These are phyloP conservation scores for Zygosaccharomyces lentus DNA, from an alignment of 805 yeast species.

Conservation along the genomic window DNA sequence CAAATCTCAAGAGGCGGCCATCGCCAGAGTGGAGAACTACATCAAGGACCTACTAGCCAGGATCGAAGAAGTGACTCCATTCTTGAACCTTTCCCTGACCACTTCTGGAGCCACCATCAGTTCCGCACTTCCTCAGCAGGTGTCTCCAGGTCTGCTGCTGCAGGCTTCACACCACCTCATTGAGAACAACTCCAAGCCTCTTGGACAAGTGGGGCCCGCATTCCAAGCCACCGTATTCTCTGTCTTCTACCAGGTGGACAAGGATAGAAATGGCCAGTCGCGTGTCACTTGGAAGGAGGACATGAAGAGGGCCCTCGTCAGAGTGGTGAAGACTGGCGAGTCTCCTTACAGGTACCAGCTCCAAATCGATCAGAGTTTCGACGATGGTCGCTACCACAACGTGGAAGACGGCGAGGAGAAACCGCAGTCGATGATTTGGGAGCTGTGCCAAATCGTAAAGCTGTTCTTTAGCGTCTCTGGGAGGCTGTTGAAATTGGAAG, in stretches of 20 bases:
- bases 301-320: conserved; percentile 50
- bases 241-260: conserved; percentile 55
- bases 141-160: conserved; percentile 63
- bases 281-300: conserved; percentile 72
- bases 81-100: conserved; percentile 58
- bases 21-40: conserved; percentile 44
- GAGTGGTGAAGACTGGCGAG: conserved; percentile 34
- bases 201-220: conserved; percentile 51
- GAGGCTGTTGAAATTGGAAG: conserved; percentile 55
- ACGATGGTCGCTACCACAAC: conserved; percentile 73
- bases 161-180: conserved; percentile 52
- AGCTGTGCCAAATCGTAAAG: conserved; percentile 43
- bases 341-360: conserved; percentile 41
- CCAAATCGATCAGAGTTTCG: conserved; percentile 50
- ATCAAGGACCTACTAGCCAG: conserved; percentile 46
- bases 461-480: conserved; percentile 72
- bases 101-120: conserved; percentile 64
- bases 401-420: conserved; percentile 40
- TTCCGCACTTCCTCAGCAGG: conserved; percentile 44
- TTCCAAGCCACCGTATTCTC: conserved; percentile 57
- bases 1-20: conserved; percentile 34
- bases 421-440: conserved; percentile 36
- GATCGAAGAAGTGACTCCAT: conserved; percentile 66
- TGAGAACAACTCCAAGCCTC: conserved; percentile 14
- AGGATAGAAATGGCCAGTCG: conserved; percentile 25